Base-by-base conservation (phyloP, 2,329 filamentous ascomycete species). In the Phoma sp. region DNA sequence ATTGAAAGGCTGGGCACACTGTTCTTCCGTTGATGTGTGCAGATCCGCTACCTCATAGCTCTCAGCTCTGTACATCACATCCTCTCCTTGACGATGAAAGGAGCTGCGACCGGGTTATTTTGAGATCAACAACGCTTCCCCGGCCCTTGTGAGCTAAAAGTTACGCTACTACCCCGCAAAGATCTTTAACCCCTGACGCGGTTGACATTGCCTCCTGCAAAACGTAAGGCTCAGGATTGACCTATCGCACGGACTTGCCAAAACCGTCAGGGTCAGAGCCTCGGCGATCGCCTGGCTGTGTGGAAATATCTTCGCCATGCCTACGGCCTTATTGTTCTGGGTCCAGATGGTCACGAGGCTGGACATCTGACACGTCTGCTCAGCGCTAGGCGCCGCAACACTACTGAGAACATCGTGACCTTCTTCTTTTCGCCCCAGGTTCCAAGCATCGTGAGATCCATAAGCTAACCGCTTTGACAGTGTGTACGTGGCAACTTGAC, bases 111-210 rank as follows among this genome's bases (percentile, higher is more conserved):
- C 18, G 39, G 28, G 14, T 37, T 42, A 29, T 36, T 48, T n/a
- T 37, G 14, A 49, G 45, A 45, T 49, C 28, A 40, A 45, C 51
- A 32, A 40, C 46, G 37, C 40, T 47, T 57, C 52, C 57, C 56
- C 57, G 61, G 67, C 64, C 66, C 54, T 57, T 49, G 56, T 66
- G 48, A 67, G 62, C 68, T 68, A 73, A 69, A 30, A 62, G 30
- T 56, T 61, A 59, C 57, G 62, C 62, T 73, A 62, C 62, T 73
- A 72, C 71, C 71, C 71, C 70, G 69, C 71, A 69, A 65, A 66
- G 39, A 61, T 61, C 57, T 57, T n/a, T 56, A 33, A 46, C 61
- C 65, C 67, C 64, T 62, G 53, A 45, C 38, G 47, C 47, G 26
- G 36, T 42, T 29, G 34, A 37, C 36, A 37, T 49, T 42, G 47